phyloP scores from a whole-genome alignment of 208 protist species.

The Phytomonas sp. region DNA sequence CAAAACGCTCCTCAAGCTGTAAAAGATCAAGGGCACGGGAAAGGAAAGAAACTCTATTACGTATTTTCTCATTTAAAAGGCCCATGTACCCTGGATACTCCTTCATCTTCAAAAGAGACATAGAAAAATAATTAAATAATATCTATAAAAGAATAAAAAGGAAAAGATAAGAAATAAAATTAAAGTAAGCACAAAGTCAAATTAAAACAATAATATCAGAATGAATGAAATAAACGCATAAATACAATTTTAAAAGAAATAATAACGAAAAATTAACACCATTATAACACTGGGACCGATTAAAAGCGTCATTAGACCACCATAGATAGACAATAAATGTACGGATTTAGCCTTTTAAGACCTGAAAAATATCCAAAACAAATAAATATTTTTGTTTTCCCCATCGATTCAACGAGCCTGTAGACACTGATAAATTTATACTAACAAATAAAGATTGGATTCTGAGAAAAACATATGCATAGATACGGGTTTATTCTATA shows the following conservation, averaged over 20 bases:
- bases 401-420: too few relatives aligned
- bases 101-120: conserved; percentile 33
- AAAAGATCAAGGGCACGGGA: conserved; percentile 25
- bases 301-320: too few relatives aligned
- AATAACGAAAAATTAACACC: background rate
- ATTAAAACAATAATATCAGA: background rate
- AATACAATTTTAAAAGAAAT: background rate
- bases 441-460: too few relatives aligned
- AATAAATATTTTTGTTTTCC: background rate
- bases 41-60: conserved; percentile 44
- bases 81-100: conserved; percentile 51
- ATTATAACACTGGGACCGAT: background rate
- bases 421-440: too few relatives aligned
- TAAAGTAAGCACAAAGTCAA: background rate
- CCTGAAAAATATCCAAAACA: background rate
- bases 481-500: too few relatives aligned
- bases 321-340: too few relatives aligned
- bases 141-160: conserved; percentile 9
- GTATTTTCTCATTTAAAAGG: conserved; percentile 45
- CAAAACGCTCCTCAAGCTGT: conserved; percentile 43
- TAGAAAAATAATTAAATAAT: background rate
- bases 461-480: too few relatives aligned
- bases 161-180: conserved; percentile 2
- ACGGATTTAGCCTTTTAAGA: too few relatives aligned
- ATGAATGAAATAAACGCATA: too few relatives aligned